phyloP scores from a whole-genome alignment of 345 rosid species.

The Dipteronia dyeriana region DNA sequence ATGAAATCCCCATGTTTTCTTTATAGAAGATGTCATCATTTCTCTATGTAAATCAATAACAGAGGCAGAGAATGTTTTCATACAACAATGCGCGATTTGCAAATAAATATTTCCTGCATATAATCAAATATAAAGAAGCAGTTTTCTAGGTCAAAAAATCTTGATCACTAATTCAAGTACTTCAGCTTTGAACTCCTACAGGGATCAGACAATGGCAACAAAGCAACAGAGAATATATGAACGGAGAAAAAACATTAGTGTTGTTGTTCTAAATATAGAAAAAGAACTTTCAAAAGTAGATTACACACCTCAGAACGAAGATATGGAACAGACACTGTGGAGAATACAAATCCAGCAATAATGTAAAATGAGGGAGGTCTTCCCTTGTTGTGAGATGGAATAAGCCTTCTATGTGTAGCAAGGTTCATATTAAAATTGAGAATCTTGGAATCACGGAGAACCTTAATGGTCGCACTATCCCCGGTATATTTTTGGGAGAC shows the following conservation, averaged over 20 bases:
- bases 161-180: not conserved
- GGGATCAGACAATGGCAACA: not conserved
- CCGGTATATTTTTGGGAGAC: slow-evolving; percentile 70
- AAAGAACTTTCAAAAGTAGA: not conserved
- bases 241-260: not conserved
- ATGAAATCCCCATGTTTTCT: not conserved
- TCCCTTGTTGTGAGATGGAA: slow-evolving; percentile 66
- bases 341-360: slow-evolving; percentile 68
- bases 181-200: not conserved
- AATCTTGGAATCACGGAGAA: slow-evolving; percentile 54
- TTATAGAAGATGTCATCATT: not conserved
- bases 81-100: not conserved
- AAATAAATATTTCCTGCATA: not conserved
- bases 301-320: slow-evolving; percentile 56
- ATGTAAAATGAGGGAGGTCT: slow-evolving; percentile 69
- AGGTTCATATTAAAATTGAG: slow-evolving; percentile 62
- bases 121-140: slow-evolving; percentile 1
- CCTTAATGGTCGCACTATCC: slow-evolving; percentile 55
- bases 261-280: not conserved
- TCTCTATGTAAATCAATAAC: not conserved
- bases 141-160: not conserved
- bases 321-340: slow-evolving; percentile 63
- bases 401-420: slow-evolving; percentile 53
- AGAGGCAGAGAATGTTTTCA: not conserved
- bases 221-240: slow-evolving; percentile 1